These are phyloP conservation scores for Singerocomus inundabilis DNA, from an alignment of 1,284 basidiomycete species.

Conservation along the genomic window DNA sequence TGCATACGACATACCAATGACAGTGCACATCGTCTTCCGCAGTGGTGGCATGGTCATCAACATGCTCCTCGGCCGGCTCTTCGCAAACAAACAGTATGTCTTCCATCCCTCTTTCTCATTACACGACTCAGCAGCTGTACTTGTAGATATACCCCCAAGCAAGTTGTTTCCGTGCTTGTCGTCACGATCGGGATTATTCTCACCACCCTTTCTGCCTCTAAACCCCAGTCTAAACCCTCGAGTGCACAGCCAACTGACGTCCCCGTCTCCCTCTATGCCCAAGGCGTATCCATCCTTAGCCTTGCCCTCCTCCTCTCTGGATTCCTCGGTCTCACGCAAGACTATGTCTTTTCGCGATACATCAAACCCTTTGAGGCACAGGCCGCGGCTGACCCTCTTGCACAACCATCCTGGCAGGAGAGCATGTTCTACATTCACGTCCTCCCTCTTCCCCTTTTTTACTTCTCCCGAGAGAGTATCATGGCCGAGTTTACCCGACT, in stretches of 20 bases:
- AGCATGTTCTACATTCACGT: constrained; percentile 88
- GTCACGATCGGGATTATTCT: constrained; percentile 83
- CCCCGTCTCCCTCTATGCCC: constrained; percentile 52
- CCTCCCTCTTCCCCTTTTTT: constrained; percentile 72
- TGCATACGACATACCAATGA: constrained; percentile 82
- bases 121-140: neutral
- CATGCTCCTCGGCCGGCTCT: constrained; percentile 69
- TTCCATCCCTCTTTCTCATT: neutral
- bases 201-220: constrained; percentile 76
- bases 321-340: constrained; percentile 84
- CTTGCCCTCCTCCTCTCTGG: constrained; percentile 81
- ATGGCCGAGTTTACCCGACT: constrained; percentile 46
- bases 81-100: constrained; percentile 46
- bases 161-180: constrained; percentile 72
- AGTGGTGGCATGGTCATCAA: constrained; percentile 87
- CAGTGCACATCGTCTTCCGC: constrained; percentile 93
- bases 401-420: constrained; percentile 73
- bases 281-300: constrained; percentile 73
- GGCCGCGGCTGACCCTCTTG: constrained; percentile 16
- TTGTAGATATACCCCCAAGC: constrained; percentile 62
- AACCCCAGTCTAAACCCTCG: constrained; percentile 25
- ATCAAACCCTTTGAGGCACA: constrained; percentile 35
- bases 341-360: constrained; percentile 73
- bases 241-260: constrained; percentile 18
- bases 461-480: constrained; percentile 55